Base-by-base conservation (phyloP, 768 basidiomycete genomes). In the Phlegmacium glaucopus region DNA sequence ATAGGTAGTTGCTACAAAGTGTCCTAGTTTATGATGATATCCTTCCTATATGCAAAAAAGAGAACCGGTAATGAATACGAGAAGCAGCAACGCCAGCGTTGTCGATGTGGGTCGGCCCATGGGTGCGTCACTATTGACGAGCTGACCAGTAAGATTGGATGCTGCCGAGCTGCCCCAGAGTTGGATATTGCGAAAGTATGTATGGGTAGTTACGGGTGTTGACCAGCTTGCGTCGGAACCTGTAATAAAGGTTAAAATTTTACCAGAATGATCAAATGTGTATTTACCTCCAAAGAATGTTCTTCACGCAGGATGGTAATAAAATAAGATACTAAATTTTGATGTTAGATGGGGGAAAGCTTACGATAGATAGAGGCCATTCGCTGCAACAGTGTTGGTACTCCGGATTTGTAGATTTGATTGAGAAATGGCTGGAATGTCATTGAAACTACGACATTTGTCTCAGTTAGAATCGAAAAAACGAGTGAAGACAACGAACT, bases 321-420 rank as follows among this genome's bases (percentile, higher is more conserved):
- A 38, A 46, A 34, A 34, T 25, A 38, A 46, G 16, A 51, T 44
- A 47, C 28, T 39, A 25, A 26, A 37, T 50, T 11, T 30, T 28
- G 30, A 2, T 43, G 29, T 16, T 42, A 37, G 16, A 41, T n/a
- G 15, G 32, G 45, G 6, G 48, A 28, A 26, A 5, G 64, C 82
- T 64, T 48, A 86, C 81, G 90, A 91, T 65, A 93, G 87, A 67
- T 79, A 91, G 40, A 92, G 63, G 7, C 91, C 90, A 28, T 82
- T 83, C 8, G 80, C 75, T 8, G 67, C 61, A 18, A 93, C 66
- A 18, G 66, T 64, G 16, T 74, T 62, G 26, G 66, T 71, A 17
- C 73, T 74, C 18, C 91, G 82, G 47, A 90, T 75, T 56, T 84
- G 80, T 16, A 93, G 68, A 54, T 80, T 73, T 22, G 71, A 60